Percentiles rank a stretch among this genome's conserved stretches.
Evolutionary conservation across 805 yeast genomes (phyloP).

Genomic region (Candida namnaoensis): DNA sequence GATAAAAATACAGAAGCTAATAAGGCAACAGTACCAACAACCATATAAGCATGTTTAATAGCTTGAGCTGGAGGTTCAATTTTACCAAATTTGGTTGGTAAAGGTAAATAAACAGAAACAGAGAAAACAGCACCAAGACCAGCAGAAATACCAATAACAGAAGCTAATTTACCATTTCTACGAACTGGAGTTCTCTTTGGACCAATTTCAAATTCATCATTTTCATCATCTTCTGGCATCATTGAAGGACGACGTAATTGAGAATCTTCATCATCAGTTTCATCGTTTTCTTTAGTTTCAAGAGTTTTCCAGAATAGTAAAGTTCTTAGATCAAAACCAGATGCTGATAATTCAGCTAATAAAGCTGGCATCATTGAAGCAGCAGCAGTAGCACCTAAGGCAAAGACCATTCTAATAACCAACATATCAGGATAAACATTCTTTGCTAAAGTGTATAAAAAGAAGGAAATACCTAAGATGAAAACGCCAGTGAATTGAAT

Average conservation of each 20-base stretch:
- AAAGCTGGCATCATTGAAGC: slow-evolving; percentile 55
- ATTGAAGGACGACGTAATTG: too few relatives aligned
- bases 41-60: slow-evolving; percentile 36
- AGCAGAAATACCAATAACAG: slow-evolving; percentile 51
- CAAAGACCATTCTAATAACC: slow-evolving; percentile 45
- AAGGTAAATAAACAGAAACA: slow-evolving; percentile 43
- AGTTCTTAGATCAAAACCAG: slow-evolving; percentile 27
- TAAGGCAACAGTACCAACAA: slow-evolving; percentile 36
- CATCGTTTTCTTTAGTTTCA: slow-evolving; percentile 2
- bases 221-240: slow-evolving; percentile 3
- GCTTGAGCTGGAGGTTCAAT: slow-evolving; percentile 32
- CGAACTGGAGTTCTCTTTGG: slow-evolving; percentile 9
- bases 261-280: neutral
- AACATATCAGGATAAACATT: slow-evolving; percentile 41
- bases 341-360: slow-evolving; percentile 44
- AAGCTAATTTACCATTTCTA: slow-evolving; percentile 47
- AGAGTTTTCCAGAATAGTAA: slow-evolving; percentile 8
- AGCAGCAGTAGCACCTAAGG: slow-evolving; percentile 47
- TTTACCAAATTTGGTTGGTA: slow-evolving; percentile 42
- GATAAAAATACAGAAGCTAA: slow-evolving; percentile 29
- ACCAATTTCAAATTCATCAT: slow-evolving; percentile 8
- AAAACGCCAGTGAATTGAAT: slow-evolving; percentile 40
- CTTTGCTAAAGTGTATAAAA: slow-evolving; percentile 38
- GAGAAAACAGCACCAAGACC: slow-evolving; percentile 65
- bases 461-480: slow-evolving; percentile 36